phyloP scores from a whole-genome alignment of 306 rosid species.

The Carpinus fangiana region DNA sequence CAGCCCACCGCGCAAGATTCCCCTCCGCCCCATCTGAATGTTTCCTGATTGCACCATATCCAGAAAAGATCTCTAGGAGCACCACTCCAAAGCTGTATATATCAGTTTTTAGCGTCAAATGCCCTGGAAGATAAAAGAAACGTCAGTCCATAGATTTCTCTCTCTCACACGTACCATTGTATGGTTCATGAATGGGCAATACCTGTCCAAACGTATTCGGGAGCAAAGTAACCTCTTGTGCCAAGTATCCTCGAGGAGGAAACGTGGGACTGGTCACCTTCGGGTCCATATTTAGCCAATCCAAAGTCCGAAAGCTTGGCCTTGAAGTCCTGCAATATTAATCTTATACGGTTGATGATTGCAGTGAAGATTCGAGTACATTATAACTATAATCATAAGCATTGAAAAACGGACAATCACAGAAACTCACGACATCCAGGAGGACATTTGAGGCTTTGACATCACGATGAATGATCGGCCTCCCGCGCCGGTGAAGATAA shows the following conservation, averaged over 20 bases:
- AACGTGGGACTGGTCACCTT: conserved; percentile 27
- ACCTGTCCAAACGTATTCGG: too few relatives aligned
- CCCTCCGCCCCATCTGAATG: conserved; percentile 17
- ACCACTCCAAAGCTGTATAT: conserved; percentile 37
- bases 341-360: too few relatives aligned
- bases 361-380: too few relatives aligned
- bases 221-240: conserved; percentile 18
- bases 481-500: conserved; percentile 42
- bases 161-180: background rate
- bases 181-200: background rate
- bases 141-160: background rate
- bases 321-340: too few relatives aligned
- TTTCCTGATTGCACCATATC: conserved; percentile 32
- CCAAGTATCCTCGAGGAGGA: conserved; percentile 44
- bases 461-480: conserved; percentile 57
- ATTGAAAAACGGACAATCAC: background rate
- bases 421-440: conserved; percentile 49
- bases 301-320: conserved; percentile 51
- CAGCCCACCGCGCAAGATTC: conserved; percentile 20
- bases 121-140: conserved; percentile 33
- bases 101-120: conserved; percentile 41
- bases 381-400: background rate
- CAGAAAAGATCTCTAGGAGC: conserved; percentile 44
- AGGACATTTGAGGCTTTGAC: conserved; percentile 54
- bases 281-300: conserved; percentile 52